A percentile compares a stretch with the other conserved stretches of the same genome.
Conservation (phyloP, 352 stramenopile species). For the Thalassiosira hispida region DNA sequence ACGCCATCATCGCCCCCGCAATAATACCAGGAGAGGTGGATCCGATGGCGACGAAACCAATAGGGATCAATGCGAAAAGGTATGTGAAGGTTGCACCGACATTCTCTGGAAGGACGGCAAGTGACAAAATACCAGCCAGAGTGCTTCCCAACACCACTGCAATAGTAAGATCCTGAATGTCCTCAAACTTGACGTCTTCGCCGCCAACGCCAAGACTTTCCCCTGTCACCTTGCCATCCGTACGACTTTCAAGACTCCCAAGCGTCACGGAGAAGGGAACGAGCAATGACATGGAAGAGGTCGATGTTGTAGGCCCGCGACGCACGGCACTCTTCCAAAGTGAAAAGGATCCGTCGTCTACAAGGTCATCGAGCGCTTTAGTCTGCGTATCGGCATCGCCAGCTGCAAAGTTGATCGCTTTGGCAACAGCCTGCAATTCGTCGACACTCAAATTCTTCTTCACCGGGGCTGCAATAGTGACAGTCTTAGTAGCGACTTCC, state of each 20-base stretch:
- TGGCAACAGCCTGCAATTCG: slow-evolving; percentile 39
- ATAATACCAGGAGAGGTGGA: slow-evolving; percentile 70
- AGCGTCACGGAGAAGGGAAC: slow-evolving; percentile 69
- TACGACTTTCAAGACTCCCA: slow-evolving; percentile 59
- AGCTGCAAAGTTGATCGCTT: slow-evolving; percentile 52
- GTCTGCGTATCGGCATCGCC: slow-evolving; percentile 40
- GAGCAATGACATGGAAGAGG: slow-evolving; percentile 33
- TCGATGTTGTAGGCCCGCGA: not conserved
- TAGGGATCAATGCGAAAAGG: slow-evolving; percentile 75
- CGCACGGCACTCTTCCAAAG: slow-evolving; percentile 63
- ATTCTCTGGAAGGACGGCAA: slow-evolving; percentile 75
- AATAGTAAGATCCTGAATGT: slow-evolving; percentile 79
- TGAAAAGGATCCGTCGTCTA: slow-evolving; percentile 46
- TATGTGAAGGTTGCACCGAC: slow-evolving; percentile 77
- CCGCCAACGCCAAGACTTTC: slow-evolving; percentile 56
- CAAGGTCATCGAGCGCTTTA: slow-evolving; percentile 50
- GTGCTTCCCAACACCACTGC: slow-evolving; percentile 60
- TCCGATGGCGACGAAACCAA: slow-evolving; percentile 76
- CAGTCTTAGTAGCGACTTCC: slow-evolving; percentile 18
- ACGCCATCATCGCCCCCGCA: slow-evolving; percentile 60
- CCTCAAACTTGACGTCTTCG: slow-evolving; percentile 76
- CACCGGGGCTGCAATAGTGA: not conserved
- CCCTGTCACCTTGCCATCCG: slow-evolving; percentile 54
- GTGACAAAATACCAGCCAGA: slow-evolving; percentile 51
- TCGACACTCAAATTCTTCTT: slow-evolving; percentile 25